These are phyloP conservation scores for Melampsora americana DNA, from an alignment of 1,284 basidiomycete genomes.

Conservation along the genomic window DNA sequence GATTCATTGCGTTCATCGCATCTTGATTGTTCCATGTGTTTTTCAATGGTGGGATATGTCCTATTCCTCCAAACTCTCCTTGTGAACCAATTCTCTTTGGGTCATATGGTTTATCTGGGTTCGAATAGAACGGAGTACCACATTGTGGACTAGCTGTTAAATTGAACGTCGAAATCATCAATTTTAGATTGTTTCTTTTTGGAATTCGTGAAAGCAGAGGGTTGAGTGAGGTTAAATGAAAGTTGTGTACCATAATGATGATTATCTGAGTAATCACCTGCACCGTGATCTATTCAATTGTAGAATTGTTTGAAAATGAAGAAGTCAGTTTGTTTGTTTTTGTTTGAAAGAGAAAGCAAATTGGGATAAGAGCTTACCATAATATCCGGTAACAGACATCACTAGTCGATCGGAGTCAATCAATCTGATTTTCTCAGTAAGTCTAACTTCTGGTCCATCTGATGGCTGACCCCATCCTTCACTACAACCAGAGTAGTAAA, in stretches of 20 bases:
- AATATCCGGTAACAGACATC: constrained; percentile 19
- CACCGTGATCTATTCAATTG: constrained; percentile 9
- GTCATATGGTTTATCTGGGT: constrained; percentile 19
- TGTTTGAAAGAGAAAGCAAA: too few species aligned
- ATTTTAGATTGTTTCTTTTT: background rate
- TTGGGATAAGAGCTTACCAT: constrained; percentile 8
- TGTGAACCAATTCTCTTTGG: constrained; percentile 19
- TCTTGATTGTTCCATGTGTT: constrained; percentile 32
- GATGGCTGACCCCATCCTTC: constrained; percentile 38
- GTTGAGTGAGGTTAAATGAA: background rate
- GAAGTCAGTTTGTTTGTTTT: background rate
- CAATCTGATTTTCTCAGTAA: constrained; percentile 12
- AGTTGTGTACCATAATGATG: constrained; percentile 30
- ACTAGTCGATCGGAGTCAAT: constrained; percentile 24
- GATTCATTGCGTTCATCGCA: constrained; percentile 18
- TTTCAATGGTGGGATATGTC: constrained; percentile 12
- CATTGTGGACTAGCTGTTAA: constrained; percentile 33
- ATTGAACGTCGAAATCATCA: background rate
- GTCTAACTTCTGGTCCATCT: constrained; percentile 9
- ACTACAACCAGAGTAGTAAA: constrained; percentile 1
- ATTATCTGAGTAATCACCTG: constrained; percentile 36
- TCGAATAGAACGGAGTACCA: constrained; percentile 28
- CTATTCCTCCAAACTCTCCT: constrained; percentile 41
- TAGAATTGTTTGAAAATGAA: too few species aligned
- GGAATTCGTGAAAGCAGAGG: too few species aligned